phyloP scores from a whole-genome alignment of 768 basidiomycete genomes.

The Agaricus sinodeliciosus region DNA sequence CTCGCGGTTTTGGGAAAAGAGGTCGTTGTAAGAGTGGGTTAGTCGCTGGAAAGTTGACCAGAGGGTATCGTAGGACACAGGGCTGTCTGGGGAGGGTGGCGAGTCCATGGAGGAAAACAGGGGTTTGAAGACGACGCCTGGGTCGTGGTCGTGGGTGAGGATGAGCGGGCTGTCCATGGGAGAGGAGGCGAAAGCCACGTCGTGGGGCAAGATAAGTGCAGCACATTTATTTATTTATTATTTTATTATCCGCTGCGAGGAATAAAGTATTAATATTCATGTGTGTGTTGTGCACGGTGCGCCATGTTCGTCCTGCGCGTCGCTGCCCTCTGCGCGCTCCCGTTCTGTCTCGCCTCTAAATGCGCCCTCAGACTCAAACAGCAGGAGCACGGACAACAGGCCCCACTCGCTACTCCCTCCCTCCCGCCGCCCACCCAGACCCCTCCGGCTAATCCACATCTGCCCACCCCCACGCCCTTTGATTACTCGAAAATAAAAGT shows the following conservation, averaged over 20 bases:
- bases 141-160: conserved; percentile 7
- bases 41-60: conserved; percentile 1
- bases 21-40: conserved; percentile 4
- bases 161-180: conserved; percentile 3
- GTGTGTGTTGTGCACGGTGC: no score
- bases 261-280: no score
- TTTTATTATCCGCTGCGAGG: no score
- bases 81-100: not conserved
- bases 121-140: conserved; percentile 1
- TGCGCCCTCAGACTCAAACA: not conserved
- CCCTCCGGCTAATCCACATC: not conserved
- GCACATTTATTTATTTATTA: not conserved
- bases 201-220: not conserved
- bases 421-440: not conserved
- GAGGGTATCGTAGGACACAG: not conserved
- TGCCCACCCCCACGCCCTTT: conserved; percentile 3
- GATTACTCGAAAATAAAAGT: conserved; percentile 24
- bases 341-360: not conserved
- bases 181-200: not conserved
- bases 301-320: no score
- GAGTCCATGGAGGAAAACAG: not conserved
- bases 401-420: not conserved
- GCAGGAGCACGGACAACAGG: not conserved
- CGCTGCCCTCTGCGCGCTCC: not conserved
- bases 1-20: not conserved